A percentile compares a stretch with the other conserved stretches of the same genome.
Evolutionary conservation across 2,329 filamentous ascomycete genomes (phyloP).

Genomic region (Fusarium sp.): DNA sequence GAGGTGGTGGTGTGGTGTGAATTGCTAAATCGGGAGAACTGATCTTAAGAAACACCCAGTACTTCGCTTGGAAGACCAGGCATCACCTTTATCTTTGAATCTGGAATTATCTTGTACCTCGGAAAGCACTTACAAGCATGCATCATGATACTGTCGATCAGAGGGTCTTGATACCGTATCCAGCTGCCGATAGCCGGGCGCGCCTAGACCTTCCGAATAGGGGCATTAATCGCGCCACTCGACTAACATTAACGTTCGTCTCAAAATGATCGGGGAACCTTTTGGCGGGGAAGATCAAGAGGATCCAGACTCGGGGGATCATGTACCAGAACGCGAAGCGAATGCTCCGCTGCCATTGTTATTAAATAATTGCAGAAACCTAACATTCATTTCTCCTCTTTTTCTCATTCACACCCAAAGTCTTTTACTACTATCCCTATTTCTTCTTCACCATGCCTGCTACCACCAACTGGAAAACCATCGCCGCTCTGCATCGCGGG

Average conservation of each 20-base stretch:
- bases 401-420: not conserved
- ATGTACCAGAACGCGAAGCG: not conserved
- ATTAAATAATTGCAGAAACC: conserved; percentile 4
- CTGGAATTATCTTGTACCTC: not conserved
- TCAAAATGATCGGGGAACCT: not conserved
- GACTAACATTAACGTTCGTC: not conserved
- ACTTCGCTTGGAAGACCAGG: not conserved
- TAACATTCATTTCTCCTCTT: no score
- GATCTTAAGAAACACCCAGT: not conserved
- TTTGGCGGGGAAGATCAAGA: conserved; percentile 7
- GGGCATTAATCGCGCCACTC: conserved; percentile 8
- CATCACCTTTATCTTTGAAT: conserved; percentile 26
- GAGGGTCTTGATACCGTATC: not conserved
- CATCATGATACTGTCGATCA: conserved; percentile 2
- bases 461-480: conserved; percentile 32
- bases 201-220: not conserved
- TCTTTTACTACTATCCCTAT: not conserved
- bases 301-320: conserved; percentile 1
- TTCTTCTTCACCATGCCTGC: conserved; percentile 30
- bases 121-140: not conserved
- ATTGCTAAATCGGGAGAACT: not conserved
- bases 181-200: conserved; percentile 1
- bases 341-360: not conserved
- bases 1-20: not conserved
- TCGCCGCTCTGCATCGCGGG: conserved; percentile 38